phyloP scores from a whole-genome alignment of 1,284 basidiomycete species.

The Malassezia dermatis region DNA sequence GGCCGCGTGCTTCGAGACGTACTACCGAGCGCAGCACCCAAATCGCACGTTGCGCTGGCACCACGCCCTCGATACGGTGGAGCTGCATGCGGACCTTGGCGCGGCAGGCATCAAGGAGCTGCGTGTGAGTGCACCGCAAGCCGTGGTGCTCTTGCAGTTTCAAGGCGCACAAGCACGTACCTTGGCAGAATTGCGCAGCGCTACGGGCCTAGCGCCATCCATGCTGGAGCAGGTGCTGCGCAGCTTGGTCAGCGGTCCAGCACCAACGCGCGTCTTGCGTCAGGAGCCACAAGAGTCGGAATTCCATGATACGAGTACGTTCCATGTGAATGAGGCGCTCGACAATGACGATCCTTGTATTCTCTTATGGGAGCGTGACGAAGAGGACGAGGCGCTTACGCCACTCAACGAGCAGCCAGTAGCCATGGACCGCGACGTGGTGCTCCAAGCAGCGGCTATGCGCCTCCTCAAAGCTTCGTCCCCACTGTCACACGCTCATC shows the following conservation, averaged over 20 bases:
- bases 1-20: conserved; percentile 27
- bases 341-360: conserved; percentile 54
- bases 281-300: conserved; percentile 73
- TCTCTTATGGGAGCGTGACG: background rate
- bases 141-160: conserved; percentile 78
- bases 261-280: conserved; percentile 62
- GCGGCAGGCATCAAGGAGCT: conserved; percentile 67
- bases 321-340: conserved; percentile 73
- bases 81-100: conserved; percentile 45
- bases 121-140: conserved; percentile 80
- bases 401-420: conserved; percentile 55
- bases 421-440: conserved; percentile 71
- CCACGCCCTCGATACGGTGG: conserved; percentile 38
- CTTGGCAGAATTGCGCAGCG: conserved; percentile 50
- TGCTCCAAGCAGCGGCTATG: conserved; percentile 76
- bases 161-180: conserved; percentile 62
- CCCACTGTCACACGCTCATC: conserved; percentile 36
- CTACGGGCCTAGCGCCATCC: conserved; percentile 55
- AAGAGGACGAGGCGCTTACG: background rate
- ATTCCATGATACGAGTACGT: conserved; percentile 65
- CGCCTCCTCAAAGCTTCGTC: conserved; percentile 45
- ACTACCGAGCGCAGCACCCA: conserved; percentile 38
- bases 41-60: conserved; percentile 43
- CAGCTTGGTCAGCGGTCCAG: conserved; percentile 79
- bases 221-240: conserved; percentile 77